Evolutionary conservation across 257 asterid species (phyloP).

Genomic region (Solanum medicagineum): DNA sequence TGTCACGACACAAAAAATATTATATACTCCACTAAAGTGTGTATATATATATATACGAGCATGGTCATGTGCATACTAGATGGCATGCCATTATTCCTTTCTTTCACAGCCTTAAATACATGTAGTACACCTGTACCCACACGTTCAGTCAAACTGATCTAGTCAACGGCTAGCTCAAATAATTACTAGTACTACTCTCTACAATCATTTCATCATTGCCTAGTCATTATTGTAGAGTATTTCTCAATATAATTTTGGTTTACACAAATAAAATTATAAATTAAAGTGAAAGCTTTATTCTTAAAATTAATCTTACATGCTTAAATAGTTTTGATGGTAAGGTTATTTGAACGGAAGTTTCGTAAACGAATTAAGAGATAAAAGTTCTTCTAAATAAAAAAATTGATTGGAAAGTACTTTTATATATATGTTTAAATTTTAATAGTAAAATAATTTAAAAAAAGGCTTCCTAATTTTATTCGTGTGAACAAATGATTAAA

Average conservation of each 20-base stretch:
- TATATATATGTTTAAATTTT: no score
- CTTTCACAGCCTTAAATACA: not conserved
- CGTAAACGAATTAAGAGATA: not conserved
- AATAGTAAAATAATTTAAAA: no score
- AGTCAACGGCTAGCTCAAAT: constrained; percentile 3
- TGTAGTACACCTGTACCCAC: constrained; percentile 9
- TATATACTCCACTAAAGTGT: not conserved
- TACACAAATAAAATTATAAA: not conserved
- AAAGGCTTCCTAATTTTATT: not conserved
- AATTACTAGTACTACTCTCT: not conserved
- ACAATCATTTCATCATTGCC: constrained; percentile 23
- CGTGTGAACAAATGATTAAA: not conserved
- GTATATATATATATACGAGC: not conserved
- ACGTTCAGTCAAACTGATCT: constrained; percentile 23
- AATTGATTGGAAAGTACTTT: no score
- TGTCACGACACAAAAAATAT: no score
- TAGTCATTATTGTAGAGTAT: not conserved
- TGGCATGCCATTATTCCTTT: not conserved
- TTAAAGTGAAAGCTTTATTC: not conserved
- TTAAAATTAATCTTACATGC: not conserved
- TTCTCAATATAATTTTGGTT: not conserved
- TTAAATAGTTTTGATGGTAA: not conserved
- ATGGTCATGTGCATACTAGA: not conserved
- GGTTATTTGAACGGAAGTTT: not conserved
- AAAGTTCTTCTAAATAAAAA: no score